phyloP scores from a whole-genome alignment of 2,329 filamentous ascomycete genomes.

The Cytospora leucostoma region DNA sequence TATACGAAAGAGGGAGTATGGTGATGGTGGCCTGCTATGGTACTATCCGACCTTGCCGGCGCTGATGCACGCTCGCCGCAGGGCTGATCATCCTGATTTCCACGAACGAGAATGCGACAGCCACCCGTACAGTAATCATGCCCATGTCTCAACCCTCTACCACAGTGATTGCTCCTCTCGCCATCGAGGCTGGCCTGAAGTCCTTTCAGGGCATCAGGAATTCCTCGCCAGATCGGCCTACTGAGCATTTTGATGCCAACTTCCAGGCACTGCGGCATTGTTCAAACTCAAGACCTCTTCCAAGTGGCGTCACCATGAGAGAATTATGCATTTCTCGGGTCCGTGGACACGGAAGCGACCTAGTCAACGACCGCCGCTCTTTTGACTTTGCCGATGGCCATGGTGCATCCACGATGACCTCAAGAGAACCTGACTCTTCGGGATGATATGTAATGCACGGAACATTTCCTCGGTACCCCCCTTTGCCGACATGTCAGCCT shows the following conservation, averaged over 20 bases:
- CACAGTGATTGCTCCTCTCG: constrained; percentile 14
- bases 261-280: constrained; percentile 12
- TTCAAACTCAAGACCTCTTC: constrained; percentile 20
- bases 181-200: constrained; percentile 18
- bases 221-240: constrained; percentile 9
- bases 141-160: neutral
- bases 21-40: neutral
- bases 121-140: neutral
- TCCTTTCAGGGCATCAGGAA: constrained; percentile 22
- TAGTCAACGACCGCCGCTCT: neutral
- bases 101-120: neutral
- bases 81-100: neutral
- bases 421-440: constrained; percentile 6
- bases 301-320: constrained; percentile 21
- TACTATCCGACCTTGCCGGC: constrained; percentile 15
- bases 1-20: neutral
- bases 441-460: constrained; percentile 2
- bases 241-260: constrained; percentile 16
- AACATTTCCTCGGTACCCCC: constrained; percentile 4
- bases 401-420: constrained; percentile 15
- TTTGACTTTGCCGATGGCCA: constrained; percentile 6
- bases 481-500: neutral
- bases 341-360: constrained; percentile 6
- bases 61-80: neutral
- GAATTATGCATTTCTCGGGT: constrained; percentile 10